Percentiles rank a stretch among this genome's conserved stretches.
phyloP scores from a whole-genome alignment of 495 filamentous ascomycete genomes.

The Penicillium goetzii region DNA sequence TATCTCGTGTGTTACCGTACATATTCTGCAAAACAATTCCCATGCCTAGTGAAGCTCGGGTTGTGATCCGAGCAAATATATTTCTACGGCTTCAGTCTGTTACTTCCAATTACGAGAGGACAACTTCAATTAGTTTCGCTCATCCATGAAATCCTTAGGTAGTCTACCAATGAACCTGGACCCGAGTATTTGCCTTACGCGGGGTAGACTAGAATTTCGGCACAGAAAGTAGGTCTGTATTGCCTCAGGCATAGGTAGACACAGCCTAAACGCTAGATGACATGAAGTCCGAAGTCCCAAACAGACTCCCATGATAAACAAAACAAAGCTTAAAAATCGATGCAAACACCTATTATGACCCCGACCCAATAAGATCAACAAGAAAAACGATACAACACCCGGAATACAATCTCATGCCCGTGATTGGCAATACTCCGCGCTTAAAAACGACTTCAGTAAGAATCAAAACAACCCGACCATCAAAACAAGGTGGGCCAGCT shows the following conservation, averaged over 20 bases:
- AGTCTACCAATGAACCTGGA: too few species aligned
- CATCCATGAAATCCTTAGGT: too few species aligned
- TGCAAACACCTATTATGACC: constrained; percentile 15
- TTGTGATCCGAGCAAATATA: too few species aligned
- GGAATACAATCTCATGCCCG: constrained; percentile 1
- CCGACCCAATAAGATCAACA: constrained; percentile 5
- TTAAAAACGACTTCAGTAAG: constrained; percentile 1
- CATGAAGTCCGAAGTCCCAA: neutral
- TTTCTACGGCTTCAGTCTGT: too few species aligned
- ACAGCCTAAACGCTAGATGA: neutral
- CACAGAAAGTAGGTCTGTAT: neutral
- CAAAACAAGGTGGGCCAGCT: neutral
- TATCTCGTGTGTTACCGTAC: too few species aligned
- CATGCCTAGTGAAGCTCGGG: too few species aligned
- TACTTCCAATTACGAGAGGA: too few species aligned
- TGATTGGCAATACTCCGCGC: constrained; percentile 7
- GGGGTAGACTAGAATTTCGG: too few species aligned
- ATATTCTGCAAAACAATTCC: too few species aligned
- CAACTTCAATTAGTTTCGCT: too few species aligned
- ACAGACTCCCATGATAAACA: neutral
- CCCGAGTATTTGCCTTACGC: too few species aligned
- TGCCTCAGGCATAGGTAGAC: neutral
- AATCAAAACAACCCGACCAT: neutral
- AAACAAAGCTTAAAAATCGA: neutral
- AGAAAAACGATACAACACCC: neutral